Evolutionary conservation across 2,329 filamentous ascomycete genomes (phyloP), one percentile per base, ranked within the genome.

Genomic region (Whalleya microplaca): DNA sequence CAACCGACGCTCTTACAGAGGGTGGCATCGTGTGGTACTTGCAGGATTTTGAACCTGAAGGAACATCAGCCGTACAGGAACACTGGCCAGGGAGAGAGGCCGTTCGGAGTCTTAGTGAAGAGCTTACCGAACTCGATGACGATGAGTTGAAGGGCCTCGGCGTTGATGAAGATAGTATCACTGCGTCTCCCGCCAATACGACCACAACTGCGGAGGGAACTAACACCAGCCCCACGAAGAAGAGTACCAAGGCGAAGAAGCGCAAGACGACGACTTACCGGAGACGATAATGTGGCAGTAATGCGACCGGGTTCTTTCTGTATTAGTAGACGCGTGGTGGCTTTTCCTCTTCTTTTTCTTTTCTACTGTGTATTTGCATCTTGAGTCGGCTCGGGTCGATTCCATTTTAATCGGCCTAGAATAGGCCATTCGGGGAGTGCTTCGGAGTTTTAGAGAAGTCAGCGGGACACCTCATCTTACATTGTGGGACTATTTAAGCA

Each of bases 21-120:
- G 94, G 94, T 55, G 94, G 94, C 32, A 80, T 96, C 12, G 86
- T 91, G 7, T 97, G 92, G 92, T 96, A 96, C 72, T 83, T 96
- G 56, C 84, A 90, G 68, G 82, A 85, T 8, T 96, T 96, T 69
- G 85, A 95, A 49, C 89, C 90, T 1, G 52, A 85, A 51, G 94
- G 92, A 54, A 96, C 92, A 0, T 94, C 89, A 0, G 84, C 94
- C 9, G 80, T 90, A 53, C 88, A 89, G 62, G 90, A 94, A 73
- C 82, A 86, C 50, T 91, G 87, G 80, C 86, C 84, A 0, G 90
- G 88, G 1, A 82, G 87, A 32, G 89, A 93, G 53, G 85, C 89
- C 0, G 75, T 80, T 37, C 77, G 82, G 23, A 79, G 77, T 65
- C 86, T 94, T 73, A 96, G 91, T 66, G 93, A 96, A 73, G 91